Evolutionary conservation across 345 rosid species (phyloP), one percentile per base, ranked within the genome.

Genomic region (Alliaria petiolata): DNA sequence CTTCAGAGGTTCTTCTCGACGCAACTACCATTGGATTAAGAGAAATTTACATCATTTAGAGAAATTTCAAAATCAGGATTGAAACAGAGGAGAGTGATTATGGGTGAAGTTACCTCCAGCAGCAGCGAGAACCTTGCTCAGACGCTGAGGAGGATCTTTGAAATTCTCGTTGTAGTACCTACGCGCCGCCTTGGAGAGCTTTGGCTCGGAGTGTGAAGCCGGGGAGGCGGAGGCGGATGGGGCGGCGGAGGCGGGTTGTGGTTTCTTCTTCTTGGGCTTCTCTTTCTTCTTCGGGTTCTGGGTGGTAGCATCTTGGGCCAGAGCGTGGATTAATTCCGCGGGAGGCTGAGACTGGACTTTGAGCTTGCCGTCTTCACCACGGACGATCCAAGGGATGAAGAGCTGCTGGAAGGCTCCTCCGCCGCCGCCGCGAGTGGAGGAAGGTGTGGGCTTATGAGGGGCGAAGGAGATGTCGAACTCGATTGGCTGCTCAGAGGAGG

Each of bases 61-160:
- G 16, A 45, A 70, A 60, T 14, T 38, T 49, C 44, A 62, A 51
- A 40, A 47, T n/a, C n/a, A n/a, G n/a, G n/a, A n/a, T 3, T 28
- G 11, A 35, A 19, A 45, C 2, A 54, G 2, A 40, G 34, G 47
- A 50, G 16, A 40, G 28, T 0, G 28, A 7, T n/a, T 31, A 15
- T 19, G 9, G 3, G 38, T 19, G 53, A 49, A 14, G 5, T 6
- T 89, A 93, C 97, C 99, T 85, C 99, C 97, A 55, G 96, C 87
- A 64, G 97, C 89, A 34, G 99, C 97, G 9, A 95, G 92, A 65
- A 95, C 90, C 73, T 95, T 95, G 76, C 97, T 82, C 46, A 95
- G 80, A 25, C 97, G 89, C 78, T 91, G 93, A 31, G 96, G 85
- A 4, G 69, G 78, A 13, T 88, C 91, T 65, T 84, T 80, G 44